A percentile compares a stretch with the other conserved stretches of the same genome.
Conservation (phyloP, 78 protist genomes). For the Anaeramoeba ignava region DNA sequence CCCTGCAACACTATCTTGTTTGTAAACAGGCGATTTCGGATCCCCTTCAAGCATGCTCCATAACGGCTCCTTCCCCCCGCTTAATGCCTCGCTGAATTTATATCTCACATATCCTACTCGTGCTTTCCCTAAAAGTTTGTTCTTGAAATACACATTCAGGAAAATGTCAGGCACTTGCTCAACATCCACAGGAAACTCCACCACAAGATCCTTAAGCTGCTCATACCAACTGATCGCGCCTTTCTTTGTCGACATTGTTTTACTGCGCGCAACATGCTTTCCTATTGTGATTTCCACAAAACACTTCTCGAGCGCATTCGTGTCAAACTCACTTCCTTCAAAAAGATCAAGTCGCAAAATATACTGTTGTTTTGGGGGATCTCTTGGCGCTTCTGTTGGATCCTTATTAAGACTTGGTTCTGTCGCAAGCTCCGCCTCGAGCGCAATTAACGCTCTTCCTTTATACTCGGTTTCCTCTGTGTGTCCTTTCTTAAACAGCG, state of each 20-base stretch:
- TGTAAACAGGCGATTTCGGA: neutral
- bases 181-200: neutral
- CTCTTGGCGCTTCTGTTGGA: neutral
- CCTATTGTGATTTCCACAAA: slow-evolving; percentile 11
- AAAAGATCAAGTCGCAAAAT: slow-evolving; percentile 15
- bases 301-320: neutral
- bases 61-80: slow-evolving; percentile 9
- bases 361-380: neutral
- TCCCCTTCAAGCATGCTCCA: slow-evolving; percentile 13
- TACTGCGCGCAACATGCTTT: neutral
- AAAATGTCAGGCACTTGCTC: slow-evolving; percentile 19
- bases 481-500: neutral
- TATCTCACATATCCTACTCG: neutral
- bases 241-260: neutral
- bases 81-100: neutral
- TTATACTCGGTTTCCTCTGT: neutral
- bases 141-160: neutral
- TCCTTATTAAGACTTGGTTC: neutral
- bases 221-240: slow-evolving; percentile 12
- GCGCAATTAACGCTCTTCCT: slow-evolving; percentile 19
- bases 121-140: neutral
- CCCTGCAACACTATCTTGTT: neutral
- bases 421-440: slow-evolving; percentile 11
- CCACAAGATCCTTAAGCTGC: neutral
- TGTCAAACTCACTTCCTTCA: slow-evolving; percentile 8